Base-by-base conservation (phyloP, 148 eudicot species). In the Gaultheria prostrata region DNA sequence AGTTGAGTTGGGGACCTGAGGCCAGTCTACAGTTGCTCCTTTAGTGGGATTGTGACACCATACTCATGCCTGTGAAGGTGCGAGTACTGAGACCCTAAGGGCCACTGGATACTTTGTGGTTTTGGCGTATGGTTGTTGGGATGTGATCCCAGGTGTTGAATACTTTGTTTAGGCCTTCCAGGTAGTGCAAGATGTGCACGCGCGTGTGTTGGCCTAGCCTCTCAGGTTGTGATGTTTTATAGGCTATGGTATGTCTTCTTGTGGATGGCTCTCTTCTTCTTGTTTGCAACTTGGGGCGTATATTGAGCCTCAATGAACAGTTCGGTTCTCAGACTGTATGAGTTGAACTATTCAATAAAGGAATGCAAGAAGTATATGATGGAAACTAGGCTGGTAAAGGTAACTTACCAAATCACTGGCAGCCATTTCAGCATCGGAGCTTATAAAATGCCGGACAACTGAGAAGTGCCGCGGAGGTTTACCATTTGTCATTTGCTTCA, bases 401-500 rank as follows among this genome's bases (percentile, higher is more conserved):
- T 1, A 75, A 49, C 86, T 80, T 87, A 94, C 98, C 90, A 78
- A 76, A n/a, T 93, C 91, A 73, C 85, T 12, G 49, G 88, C 39
- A 17, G 90, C 46, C 8, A 72, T 80, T 20, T 89, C 88, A 11
- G 86, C 35, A 51, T 89, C 79, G 30, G 93, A 86, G 86, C 88
- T 91, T 76, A 91, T 79, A 14, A 92, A 91, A 89, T 90, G 95
- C 6, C 89, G 90, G 30, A 90, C 93, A 8, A 92, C 87, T 2
- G 97, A 89, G 43, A 90, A 81, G 48, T 93, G 92, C 83, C 90
- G 86, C 3, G 96, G 98, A n/a, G 96, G 98, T 81, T 87, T 93
- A n/a, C 88, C 90, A 74, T 87, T 88, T 65, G 81, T 85, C 33
- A 84, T 78, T 70, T 90, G 93, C 86, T 84, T 93, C 88, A 87